phyloP scores from a whole-genome alignment of 2,329 filamentous ascomycete genomes.

The Botryotinia globosa region DNA sequence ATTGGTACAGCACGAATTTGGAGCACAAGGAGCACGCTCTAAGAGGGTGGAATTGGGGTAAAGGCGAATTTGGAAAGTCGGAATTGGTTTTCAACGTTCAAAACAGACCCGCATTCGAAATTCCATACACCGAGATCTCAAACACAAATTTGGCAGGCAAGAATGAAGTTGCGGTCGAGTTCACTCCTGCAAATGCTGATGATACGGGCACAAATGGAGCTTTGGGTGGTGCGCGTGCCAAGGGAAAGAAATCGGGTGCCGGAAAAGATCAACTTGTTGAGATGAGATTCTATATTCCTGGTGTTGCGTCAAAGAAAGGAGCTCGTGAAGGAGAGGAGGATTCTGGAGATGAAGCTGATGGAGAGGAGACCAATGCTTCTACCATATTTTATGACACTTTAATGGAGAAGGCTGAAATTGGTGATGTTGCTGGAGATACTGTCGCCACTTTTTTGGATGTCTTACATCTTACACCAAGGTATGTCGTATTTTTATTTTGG shows the following conservation, averaged over 20 bases:
- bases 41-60: conserved; percentile 99
- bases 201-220: conserved; percentile 72
- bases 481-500: conserved; percentile 33
- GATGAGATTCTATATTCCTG: conserved; percentile 98
- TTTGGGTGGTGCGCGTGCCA: conserved; percentile 68
- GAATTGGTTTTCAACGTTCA: conserved; percentile 96
- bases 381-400: conserved; percentile 97
- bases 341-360: conserved; percentile 58
- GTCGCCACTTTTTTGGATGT: conserved; percentile 97
- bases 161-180: conserved; percentile 96
- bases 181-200: conserved; percentile 69
- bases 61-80: conserved; percentile 92
- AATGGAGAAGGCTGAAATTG: conserved; percentile 98
- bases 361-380: conserved; percentile 91
- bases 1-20: conserved; percentile 93
- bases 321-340: conserved; percentile 63
- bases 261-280: conserved; percentile 92
- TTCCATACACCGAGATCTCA: conserved; percentile 94
- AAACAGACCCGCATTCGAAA: conserved; percentile 92
- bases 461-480: conserved; percentile 92
- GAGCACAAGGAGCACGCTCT: conserved; percentile 93
- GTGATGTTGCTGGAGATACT: conserved; percentile 96
- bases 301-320: conserved; percentile 77
- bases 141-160: conserved; percentile 97
- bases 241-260: conserved; percentile 85